Conservation (phyloP, 805 yeast species). For the Pichia occidentalis region DNA sequence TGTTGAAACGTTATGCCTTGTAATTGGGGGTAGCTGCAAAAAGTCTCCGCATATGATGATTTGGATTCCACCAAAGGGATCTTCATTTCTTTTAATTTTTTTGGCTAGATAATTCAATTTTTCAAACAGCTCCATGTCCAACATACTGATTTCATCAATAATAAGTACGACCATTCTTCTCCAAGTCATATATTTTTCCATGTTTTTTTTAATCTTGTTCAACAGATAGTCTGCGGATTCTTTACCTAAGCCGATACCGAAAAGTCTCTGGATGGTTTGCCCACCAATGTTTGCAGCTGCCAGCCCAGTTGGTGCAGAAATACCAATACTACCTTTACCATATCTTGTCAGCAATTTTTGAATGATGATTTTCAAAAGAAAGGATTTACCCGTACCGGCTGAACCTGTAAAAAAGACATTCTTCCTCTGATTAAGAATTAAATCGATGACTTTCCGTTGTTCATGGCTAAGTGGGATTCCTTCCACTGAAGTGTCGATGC, state of each 20-base stretch:
- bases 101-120: slow-evolving; percentile 70
- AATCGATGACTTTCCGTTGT: slow-evolving; percentile 42
- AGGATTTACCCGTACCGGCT: slow-evolving; percentile 87
- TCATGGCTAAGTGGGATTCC: slow-evolving; percentile 25
- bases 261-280: slow-evolving; percentile 73
- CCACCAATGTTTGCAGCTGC: slow-evolving; percentile 96
- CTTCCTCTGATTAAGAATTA: slow-evolving; percentile 42
- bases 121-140: slow-evolving; percentile 71
- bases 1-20: slow-evolving; percentile 31
- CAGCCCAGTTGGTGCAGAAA: slow-evolving; percentile 93
- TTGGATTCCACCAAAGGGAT: slow-evolving; percentile 94
- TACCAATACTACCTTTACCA: slow-evolving; percentile 53
- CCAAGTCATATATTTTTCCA: slow-evolving; percentile 52
- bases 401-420: slow-evolving; percentile 75
- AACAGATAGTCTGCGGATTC: slow-evolving; percentile 42
- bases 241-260: slow-evolving; percentile 78
- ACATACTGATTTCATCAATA: slow-evolving; percentile 93
- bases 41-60: slow-evolving; percentile 90
- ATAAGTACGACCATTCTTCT: slow-evolving; percentile 59
- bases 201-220: slow-evolving; percentile 41
- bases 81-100: slow-evolving; percentile 35
- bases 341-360: slow-evolving; percentile 39
- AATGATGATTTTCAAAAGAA: slow-evolving; percentile 59
- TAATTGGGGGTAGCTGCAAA: slow-evolving; percentile 91
- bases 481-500: slow-evolving; percentile 4